Evolutionary conservation across 208 protist genomes (phyloP).

Genomic region (Acanthamoeba royreba): DNA sequence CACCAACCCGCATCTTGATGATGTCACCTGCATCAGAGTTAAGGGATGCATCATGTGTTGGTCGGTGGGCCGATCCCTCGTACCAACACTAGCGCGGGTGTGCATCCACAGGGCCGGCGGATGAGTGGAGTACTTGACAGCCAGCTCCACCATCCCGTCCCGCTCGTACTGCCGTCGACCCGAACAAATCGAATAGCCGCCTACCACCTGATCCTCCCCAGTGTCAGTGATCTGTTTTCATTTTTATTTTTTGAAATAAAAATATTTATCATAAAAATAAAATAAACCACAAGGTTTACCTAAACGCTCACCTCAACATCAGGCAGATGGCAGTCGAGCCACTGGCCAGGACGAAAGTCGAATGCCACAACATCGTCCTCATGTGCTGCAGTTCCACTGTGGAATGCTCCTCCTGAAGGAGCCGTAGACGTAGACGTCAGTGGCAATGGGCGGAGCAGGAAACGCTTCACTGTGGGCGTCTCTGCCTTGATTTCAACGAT

Average conservation of each 20-base stretch:
- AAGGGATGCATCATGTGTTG: not conserved
- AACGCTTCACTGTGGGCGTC: not conserved
- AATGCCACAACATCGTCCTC: not conserved
- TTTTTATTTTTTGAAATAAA: not conserved
- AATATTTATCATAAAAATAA: not conserved
- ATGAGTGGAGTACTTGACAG: not conserved
- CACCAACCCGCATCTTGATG: not conserved
- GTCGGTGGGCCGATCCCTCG: not conserved
- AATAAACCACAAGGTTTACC: not conserved
- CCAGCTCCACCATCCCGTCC: not conserved
- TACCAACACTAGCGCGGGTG: not conserved
- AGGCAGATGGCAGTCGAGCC: not conserved
- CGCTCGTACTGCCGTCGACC: not conserved
- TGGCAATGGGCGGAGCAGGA: not conserved
- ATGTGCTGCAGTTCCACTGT: not conserved
- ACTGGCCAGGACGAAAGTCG: not conserved
- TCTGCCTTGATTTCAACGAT: not conserved
- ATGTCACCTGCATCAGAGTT: too few species aligned
- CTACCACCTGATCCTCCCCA: not conserved
- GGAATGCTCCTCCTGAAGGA: not conserved
- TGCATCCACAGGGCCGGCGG: slow-evolving; percentile 8
- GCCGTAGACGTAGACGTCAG: not conserved
- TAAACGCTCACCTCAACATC: not conserved
- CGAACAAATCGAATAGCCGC: not conserved
- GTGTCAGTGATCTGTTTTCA: not conserved